A percentile compares a stretch with the other conserved stretches of the same genome.
Evolutionary conservation across 176 grass and related monocot genomes (phyloP).

Genomic region (Eragrostis curvula): DNA sequence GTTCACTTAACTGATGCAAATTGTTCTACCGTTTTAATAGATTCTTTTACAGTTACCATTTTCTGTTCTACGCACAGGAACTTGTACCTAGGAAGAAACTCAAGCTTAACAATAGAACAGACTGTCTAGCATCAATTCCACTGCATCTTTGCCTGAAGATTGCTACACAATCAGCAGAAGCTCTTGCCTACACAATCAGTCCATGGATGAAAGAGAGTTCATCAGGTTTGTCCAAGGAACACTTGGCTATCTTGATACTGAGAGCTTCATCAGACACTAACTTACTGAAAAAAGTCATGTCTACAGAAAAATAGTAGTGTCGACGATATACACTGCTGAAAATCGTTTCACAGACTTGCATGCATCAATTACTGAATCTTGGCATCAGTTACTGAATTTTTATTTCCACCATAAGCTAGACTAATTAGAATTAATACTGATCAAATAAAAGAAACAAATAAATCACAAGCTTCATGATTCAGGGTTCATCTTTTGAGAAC

Average conservation of each 20-base stretch:
- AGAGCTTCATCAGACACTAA: conserved; percentile 60
- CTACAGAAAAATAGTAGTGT: no score
- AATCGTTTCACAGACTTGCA: no score
- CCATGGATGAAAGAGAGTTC: conserved; percentile 56
- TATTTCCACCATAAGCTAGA: no score
- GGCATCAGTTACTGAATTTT: no score
- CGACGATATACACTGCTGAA: no score
- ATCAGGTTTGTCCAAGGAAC: conserved; percentile 76
- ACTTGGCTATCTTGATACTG: conserved; percentile 70
- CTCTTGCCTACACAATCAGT: conserved; percentile 52
- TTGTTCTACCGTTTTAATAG: neutral
- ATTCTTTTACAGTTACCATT: neutral
- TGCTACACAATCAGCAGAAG: conserved; percentile 44
- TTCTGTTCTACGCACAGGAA: neutral
- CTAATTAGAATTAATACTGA: no score
- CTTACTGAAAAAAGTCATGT: conserved; percentile 81
- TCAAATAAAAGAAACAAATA: no score
- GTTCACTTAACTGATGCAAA: neutral
- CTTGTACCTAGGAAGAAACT: neutral
- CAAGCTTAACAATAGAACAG: neutral
- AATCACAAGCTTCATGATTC: no score
- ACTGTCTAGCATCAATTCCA: neutral
- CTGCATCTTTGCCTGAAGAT: conserved; percentile 49
- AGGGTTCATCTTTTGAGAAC: no score
- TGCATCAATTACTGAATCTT: no score